Percentiles rank a stretch among this genome's conserved stretches.
Evolutionary conservation across 106 monocot species (phyloP).

Genomic region (Dendrobium huoshanense): DNA sequence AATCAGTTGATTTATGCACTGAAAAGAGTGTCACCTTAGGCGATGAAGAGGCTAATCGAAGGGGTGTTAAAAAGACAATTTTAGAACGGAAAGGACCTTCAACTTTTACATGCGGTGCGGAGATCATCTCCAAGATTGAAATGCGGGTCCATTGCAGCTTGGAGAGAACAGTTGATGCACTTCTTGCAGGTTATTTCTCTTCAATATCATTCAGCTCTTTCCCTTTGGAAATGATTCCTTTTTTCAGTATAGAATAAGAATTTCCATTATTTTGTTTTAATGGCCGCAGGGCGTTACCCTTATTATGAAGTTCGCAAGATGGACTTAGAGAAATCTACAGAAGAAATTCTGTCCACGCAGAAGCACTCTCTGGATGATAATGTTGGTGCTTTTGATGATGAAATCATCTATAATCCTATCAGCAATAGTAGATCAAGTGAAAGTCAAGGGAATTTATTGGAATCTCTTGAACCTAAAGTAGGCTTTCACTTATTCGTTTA

Average conservation of each 20-base stretch:
- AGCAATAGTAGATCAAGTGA: not conserved
- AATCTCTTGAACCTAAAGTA: conserved; percentile 19
- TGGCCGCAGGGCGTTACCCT: conserved; percentile 42
- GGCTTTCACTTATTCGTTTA: conserved; percentile 47
- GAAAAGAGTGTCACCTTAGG: conserved; percentile 84
- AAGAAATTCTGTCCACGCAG: conserved; percentile 18
- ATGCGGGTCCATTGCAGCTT: conserved; percentile 64
- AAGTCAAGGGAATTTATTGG: conserved; percentile 1
- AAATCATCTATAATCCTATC: conserved; percentile 16
- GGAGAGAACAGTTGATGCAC: conserved; percentile 80
- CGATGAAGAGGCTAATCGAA: conserved; percentile 84
- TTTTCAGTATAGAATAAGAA: not conserved
- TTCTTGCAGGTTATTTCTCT: conserved; percentile 63
- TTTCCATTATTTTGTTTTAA: conserved; percentile 6
- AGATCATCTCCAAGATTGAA: conserved; percentile 85
- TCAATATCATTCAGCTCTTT: not conserved
- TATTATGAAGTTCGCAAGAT: conserved; percentile 54
- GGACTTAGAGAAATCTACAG: conserved; percentile 16
- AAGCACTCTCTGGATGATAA: conserved; percentile 14
- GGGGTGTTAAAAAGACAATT: conserved; percentile 79
- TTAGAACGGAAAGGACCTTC: conserved; percentile 86
- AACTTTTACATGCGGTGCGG: conserved; percentile 74
- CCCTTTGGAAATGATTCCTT: not conserved
- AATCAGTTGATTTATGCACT: conserved; percentile 3
- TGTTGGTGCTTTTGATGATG: conserved; percentile 18